Evolutionary conservation across 192 early-diverging fungal species (phyloP).

Genomic region (Coemansia sp.): DNA sequence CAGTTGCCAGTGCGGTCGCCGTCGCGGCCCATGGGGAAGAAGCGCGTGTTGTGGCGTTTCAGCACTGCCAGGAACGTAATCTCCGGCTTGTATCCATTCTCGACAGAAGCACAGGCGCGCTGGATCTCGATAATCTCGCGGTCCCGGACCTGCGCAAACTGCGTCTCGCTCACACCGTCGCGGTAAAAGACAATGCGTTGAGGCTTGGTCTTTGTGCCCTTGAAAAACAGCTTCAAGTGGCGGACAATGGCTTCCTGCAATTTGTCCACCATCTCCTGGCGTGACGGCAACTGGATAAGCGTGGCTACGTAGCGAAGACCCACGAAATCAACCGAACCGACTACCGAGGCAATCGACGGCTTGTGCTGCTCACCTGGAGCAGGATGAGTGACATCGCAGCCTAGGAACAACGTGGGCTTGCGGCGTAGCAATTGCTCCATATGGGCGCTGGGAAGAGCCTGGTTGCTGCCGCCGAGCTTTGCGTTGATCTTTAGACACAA

Average conservation of each 20-base stretch:
- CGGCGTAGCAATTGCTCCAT: slow-evolving; percentile 53
- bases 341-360: slow-evolving; percentile 75
- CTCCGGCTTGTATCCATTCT: slow-evolving; percentile 65
- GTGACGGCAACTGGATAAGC: slow-evolving; percentile 62
- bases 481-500: slow-evolving; percentile 91
- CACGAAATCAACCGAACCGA: slow-evolving; percentile 63
- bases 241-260: slow-evolving; percentile 58
- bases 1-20: slow-evolving; percentile 77
- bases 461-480: slow-evolving; percentile 89
- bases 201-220: slow-evolving; percentile 58
- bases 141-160: slow-evolving; percentile 72
- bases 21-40: slow-evolving; percentile 69
- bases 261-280: slow-evolving; percentile 68
- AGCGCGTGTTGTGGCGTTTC: slow-evolving; percentile 78
- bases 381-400: slow-evolving; percentile 88
- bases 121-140: slow-evolving; percentile 72
- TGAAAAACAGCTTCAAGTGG: slow-evolving; percentile 63
- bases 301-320: slow-evolving; percentile 61
- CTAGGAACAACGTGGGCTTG: slow-evolving; percentile 85
- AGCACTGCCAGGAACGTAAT: slow-evolving; percentile 69
- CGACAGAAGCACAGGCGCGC: slow-evolving; percentile 57
- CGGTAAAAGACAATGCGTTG: slow-evolving; percentile 80
- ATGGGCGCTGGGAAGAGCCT: slow-evolving; percentile 52
- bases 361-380: slow-evolving; percentile 59
- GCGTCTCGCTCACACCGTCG: slow-evolving; percentile 86